Evolutionary conservation across 495 filamentous ascomycete genomes (phyloP), one percentile per base, ranked within the genome.

Genomic region (Tetracladium marchalianum): DNA sequence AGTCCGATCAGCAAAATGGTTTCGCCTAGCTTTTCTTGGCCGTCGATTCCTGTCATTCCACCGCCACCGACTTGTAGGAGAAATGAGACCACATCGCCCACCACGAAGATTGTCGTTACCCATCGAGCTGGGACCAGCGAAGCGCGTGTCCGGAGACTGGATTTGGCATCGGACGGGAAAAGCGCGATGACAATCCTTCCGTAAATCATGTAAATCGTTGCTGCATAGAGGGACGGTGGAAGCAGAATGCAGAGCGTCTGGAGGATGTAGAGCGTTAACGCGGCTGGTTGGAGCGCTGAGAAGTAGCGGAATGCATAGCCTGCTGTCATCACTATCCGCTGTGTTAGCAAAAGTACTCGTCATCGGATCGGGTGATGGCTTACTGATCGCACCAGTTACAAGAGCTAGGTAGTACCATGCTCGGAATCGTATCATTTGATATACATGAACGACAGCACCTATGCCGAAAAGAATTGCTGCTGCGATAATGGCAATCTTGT

Each of bases 191-290:
- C 69, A 5, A 78, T 57, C 1, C 75, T 66, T 0, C 66, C 71
- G 0, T 75, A 59, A 13, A 66, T 60, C 72, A 77, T 77, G 51
- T 77, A 76, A 35, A 76, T 73, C 0, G 66, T 69, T 0, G 72
- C 73, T 5, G 74, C 71, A 50, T 69, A 73, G 10, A 77, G 58
- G 0, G 73, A 69, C 5, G 73, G 75, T 0, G 71, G 72, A 2
- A 78, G 49, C 1, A 77, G 62, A 6, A 75, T 51, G 2, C 71
- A 45, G 4, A 69, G 56, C 12, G 58, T 64, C 47, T 75, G 69
- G 35, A 66, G 61, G 24, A 71, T 58, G 47, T 73, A 81, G 0
- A 72, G 68, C n/a, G n/a, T n/a, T n/a, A n/a, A n/a, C n/a, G n/a
- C n/a, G n/a, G n/a, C n/a, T n/a, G n/a, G n/a, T n/a, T n/a, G n/a